Evolutionary conservation across 2,329 filamentous ascomycete species (phyloP).

Genomic region (Trichophaea hybrida): DNA sequence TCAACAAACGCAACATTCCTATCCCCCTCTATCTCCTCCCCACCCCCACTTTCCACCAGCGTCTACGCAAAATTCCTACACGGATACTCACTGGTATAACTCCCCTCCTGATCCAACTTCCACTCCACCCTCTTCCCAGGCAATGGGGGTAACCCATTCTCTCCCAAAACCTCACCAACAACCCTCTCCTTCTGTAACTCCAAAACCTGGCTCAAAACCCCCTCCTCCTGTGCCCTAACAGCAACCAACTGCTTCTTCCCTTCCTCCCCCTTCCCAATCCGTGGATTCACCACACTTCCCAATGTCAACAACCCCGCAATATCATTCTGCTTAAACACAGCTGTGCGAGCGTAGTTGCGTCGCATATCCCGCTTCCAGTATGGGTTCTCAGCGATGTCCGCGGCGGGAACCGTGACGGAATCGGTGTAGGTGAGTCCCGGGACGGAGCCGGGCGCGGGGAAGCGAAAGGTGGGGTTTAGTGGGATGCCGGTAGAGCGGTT

Average conservation of each 20-base stretch:
- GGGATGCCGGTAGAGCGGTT: slow-evolving; percentile 84
- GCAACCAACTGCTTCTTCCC: slow-evolving; percentile 57
- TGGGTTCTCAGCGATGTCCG: slow-evolving; percentile 76
- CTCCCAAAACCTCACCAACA: slow-evolving; percentile 48
- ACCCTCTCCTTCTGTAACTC: slow-evolving; percentile 44
- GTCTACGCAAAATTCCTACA: neutral
- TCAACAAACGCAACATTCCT: too few species aligned
- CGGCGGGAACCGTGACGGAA: slow-evolving; percentile 69
- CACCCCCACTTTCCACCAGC: neutral
- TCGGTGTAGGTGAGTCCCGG: slow-evolving; percentile 64
- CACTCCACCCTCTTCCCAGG: slow-evolving; percentile 51
- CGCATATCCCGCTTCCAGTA: slow-evolving; percentile 93
- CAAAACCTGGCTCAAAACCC: slow-evolving; percentile 58
- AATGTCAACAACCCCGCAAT: slow-evolving; percentile 72
- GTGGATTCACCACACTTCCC: slow-evolving; percentile 66
- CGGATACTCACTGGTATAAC: neutral
- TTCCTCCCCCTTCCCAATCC: slow-evolving; percentile 64
- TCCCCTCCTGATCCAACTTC: slow-evolving; percentile 29
- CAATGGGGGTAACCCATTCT: slow-evolving; percentile 71
- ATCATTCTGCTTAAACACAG: slow-evolving; percentile 68
- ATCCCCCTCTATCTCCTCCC: too few species aligned
- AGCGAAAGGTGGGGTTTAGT: slow-evolving; percentile 81
- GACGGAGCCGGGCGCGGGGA: slow-evolving; percentile 61
- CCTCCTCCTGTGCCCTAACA: slow-evolving; percentile 58
- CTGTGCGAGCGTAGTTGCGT: slow-evolving; percentile 65